phyloP scores from a whole-genome alignment of 352 stramenopile genomes.

The Phytophthora megakarya region DNA sequence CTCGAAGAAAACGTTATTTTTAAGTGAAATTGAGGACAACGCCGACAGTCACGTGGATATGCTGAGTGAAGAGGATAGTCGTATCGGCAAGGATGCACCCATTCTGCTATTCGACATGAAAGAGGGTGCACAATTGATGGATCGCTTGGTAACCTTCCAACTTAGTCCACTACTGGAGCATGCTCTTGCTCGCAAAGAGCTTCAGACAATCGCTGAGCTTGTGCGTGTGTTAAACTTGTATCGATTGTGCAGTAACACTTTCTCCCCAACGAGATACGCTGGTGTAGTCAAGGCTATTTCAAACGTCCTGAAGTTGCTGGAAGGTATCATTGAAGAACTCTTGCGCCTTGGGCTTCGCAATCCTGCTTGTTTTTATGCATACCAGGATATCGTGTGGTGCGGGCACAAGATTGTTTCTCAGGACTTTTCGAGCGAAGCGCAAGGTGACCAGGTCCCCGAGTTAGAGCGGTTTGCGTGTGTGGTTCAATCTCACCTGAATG shows the following conservation, averaged over 20 bases:
- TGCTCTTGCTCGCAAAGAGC: constrained; percentile 62
- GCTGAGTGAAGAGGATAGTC: constrained; percentile 59
- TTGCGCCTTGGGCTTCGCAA: constrained; percentile 62
- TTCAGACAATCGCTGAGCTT: constrained; percentile 61
- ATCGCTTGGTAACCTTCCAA: constrained; percentile 78
- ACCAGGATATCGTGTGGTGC: constrained; percentile 89
- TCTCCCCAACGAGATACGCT: constrained; percentile 19
- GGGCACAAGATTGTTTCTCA: constrained; percentile 58
- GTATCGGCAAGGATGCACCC: constrained; percentile 73
- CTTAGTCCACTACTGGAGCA: constrained; percentile 80
- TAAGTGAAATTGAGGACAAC: constrained; percentile 70
- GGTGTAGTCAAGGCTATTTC: constrained; percentile 38
- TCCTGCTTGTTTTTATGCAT: constrained; percentile 70
- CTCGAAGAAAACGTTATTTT: constrained; percentile 72
- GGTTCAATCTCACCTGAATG: constrained; percentile 69
- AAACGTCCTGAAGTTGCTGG: constrained; percentile 45
- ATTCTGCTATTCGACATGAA: constrained; percentile 87
- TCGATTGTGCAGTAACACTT: constrained; percentile 26
- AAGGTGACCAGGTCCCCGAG: constrained; percentile 33
- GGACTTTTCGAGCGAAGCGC: neutral
- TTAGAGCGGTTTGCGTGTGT: constrained; percentile 54
- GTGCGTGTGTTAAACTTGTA: constrained; percentile 66
- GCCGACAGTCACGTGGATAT: constrained; percentile 58
- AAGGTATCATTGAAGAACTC: constrained; percentile 60
- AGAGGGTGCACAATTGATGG: constrained; percentile 64